Base-by-base conservation (phyloP, 1,139 yeast species). In the Diutina sp. region DNA sequence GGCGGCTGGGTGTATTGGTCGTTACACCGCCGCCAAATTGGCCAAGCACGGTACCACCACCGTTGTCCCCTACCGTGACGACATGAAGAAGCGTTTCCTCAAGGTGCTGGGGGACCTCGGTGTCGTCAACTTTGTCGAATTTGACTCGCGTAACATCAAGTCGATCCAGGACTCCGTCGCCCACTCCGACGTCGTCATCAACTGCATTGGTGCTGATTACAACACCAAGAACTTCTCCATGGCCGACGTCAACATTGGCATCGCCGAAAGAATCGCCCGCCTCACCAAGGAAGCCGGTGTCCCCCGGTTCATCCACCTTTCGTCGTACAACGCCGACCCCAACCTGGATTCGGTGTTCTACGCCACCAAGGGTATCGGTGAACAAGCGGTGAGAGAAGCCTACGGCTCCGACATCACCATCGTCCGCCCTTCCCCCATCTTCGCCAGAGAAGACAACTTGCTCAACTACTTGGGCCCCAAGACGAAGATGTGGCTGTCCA, bases 71-170 rank as follows among this genome's bases (percentile, higher is more conserved):
- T 88, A 67, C 74, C 79, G 96, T 68, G 91, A 89, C 67, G 93
- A 87, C 65, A 77, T 85, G 78, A 83, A 85, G 66, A 84, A 81
- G 72, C 80, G 96, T 66, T 89, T 87, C 67, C 77, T 89, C 65
- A 89, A 88, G 72, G 90, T 87, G 57, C 76, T 85, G 54, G 96
- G 96, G 56, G 96, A 89, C 69, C 79, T 89, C 63, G 96, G 96
- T 30, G 96, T 89, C 55, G 90, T 89, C 57, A 87, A 86, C 72
- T 85, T 84, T 69, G 83, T 87, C 62, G 96, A 89, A 71, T 84
- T 87, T 67, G 96, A 89, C 68, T 74, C 90, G 61, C 79, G 96
- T 70, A 89, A 89, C 72, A 64, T 87, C 64, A 74, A 85, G 67
- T 83, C 90, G 16, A 85, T 89, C 64, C 85, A 87, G 68, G 90